Percentiles rank a stretch among this genome's conserved stretches.
Evolutionary conservation across 352 stramenopile genomes (phyloP).

Genomic region (Blastocystis sp.): DNA sequence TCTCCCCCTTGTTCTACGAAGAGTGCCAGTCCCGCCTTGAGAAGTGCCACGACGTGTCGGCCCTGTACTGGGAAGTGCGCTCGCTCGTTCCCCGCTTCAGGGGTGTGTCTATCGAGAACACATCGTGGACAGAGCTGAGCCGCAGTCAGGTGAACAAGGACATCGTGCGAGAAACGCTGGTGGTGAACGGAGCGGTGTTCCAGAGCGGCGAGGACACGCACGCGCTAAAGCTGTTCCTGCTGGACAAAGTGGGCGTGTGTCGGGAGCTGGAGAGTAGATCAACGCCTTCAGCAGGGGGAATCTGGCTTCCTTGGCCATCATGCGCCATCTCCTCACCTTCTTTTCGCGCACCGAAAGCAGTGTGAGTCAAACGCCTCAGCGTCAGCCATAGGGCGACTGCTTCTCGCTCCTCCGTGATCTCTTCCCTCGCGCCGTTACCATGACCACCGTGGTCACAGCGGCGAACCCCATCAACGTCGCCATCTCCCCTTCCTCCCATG

Average conservation of each 20-base stretch:
- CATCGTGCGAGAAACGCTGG: not conserved
- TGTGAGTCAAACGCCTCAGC: not conserved
- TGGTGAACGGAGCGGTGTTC: not conserved
- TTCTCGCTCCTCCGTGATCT: slow-evolving; percentile 18
- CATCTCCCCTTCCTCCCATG: not conserved
- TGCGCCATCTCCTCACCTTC: slow-evolving; percentile 9
- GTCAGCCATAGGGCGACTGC: not conserved
- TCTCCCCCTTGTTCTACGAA: not conserved
- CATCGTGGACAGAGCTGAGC: not conserved
- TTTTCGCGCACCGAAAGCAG: not conserved
- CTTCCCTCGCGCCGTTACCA: not conserved
- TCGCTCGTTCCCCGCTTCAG: not conserved
- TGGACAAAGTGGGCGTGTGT: not conserved
- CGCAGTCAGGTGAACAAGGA: slow-evolving; percentile 9
- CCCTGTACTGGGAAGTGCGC: not conserved
- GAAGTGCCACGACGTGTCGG: not conserved
- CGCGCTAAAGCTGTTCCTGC: not conserved
- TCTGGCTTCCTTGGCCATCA: not conserved
- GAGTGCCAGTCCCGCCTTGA: not conserved
- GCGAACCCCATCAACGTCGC: not conserved
- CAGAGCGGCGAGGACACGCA: not conserved
- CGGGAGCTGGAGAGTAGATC: not conserved
- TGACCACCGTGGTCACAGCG: not conserved
- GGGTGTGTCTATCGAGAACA: not conserved
- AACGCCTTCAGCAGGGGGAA: not conserved